phyloP scores from a whole-genome alignment of 2,329 filamentous ascomycete species.

The Chlorencoelia australis region DNA sequence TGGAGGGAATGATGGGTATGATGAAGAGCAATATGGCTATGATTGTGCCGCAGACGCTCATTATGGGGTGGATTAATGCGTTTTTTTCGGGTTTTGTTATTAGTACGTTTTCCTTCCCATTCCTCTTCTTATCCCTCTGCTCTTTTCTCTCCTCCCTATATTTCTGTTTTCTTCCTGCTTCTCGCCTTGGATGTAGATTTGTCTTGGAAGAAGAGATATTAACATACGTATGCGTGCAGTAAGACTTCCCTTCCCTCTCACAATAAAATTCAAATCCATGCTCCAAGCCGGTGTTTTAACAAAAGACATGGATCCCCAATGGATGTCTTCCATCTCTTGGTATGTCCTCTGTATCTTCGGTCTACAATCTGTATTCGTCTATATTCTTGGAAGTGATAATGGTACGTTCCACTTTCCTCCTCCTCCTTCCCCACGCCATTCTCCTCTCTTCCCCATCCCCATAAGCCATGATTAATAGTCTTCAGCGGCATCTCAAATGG shows the following conservation, averaged over 20 bases:
- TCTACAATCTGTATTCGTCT: constrained; percentile 93
- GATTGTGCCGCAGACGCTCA: constrained; percentile 97
- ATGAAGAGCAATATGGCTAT: constrained; percentile 99
- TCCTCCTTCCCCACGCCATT: no score
- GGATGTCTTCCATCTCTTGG: constrained; percentile 98
- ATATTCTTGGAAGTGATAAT: constrained; percentile 91
- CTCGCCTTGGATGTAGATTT: no score
- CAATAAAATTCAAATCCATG: constrained; percentile 99
- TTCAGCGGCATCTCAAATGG: constrained; percentile 79
- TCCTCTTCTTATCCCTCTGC: no score
- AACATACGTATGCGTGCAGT: constrained; percentile 39
- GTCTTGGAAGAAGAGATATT: neutral
- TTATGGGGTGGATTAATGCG: constrained; percentile 99
- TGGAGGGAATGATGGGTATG: constrained; percentile 99
- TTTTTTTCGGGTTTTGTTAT: constrained; percentile 99
- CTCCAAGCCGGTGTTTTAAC: constrained; percentile 94
- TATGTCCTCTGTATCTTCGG: constrained; percentile 98
- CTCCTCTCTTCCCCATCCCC: no score
- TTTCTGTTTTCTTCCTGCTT: no score
- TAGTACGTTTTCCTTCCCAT: constrained; percentile 59
- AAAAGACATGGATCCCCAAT: constrained; percentile 89
- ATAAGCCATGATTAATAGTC: no score
- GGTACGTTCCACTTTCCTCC: constrained; percentile 44
- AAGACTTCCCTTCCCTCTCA: constrained; percentile 94
- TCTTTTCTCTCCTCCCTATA: no score